phyloP scores from a whole-genome alignment of 73 alveolate genomes.

The Paramecium primaurelia region DNA sequence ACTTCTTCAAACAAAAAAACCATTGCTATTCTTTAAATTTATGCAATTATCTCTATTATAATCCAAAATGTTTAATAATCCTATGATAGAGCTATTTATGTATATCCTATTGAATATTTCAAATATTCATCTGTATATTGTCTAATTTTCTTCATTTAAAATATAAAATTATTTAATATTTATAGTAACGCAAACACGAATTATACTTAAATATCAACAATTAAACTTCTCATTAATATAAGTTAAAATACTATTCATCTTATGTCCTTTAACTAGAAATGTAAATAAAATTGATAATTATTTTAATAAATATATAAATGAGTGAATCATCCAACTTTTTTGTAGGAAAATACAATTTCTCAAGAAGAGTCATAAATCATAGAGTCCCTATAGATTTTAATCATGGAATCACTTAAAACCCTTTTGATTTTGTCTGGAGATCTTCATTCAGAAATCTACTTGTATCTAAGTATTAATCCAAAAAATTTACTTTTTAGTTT shows the following conservation, averaged over 20 bases:
- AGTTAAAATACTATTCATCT: neutral
- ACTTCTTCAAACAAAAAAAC: conserved; percentile 16
- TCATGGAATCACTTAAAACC: conserved; percentile 26
- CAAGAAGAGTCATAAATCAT: conserved; percentile 61
- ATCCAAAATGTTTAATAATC: conserved; percentile 2
- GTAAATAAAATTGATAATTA: neutral
- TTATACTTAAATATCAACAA: neutral
- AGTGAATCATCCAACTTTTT: conserved; percentile 34
- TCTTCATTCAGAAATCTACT: neutral
- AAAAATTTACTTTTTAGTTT: neutral
- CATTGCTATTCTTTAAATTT: neutral
- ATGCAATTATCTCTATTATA: neutral
- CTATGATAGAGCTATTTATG: neutral
- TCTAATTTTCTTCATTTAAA: neutral
- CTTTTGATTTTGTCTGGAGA: conserved; percentile 18
- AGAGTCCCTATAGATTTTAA: conserved; percentile 53
- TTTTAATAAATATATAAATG: neutral
- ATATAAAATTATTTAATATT: neutral
- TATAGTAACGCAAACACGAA: neutral
- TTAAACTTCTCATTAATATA: neutral
- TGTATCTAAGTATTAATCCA: neutral
- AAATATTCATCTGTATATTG: neutral
- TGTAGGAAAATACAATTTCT: conserved; percentile 56
- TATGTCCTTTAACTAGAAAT: neutral
- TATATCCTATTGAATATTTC: conserved; percentile 2